Base-by-base conservation (phyloP, 495 filamentous ascomycete species). In the Tuber magnatum region DNA sequence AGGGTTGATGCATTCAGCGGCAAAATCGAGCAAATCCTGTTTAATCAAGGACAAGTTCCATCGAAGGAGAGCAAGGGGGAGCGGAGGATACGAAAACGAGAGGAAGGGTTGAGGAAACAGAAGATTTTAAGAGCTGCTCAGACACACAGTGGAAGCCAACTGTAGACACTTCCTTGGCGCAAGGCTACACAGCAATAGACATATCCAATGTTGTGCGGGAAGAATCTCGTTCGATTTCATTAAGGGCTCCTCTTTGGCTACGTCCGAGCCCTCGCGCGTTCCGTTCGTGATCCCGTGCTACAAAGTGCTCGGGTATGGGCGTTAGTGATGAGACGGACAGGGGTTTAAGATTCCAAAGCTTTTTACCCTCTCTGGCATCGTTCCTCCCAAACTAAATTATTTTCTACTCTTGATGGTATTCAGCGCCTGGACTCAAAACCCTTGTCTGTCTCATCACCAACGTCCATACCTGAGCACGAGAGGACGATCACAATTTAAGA, bases 1-100 rank as follows among this genome's bases (percentile, higher is more conserved):
- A 87, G 93, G 71, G 92, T 74, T 43, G 69, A 79, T 43, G 68
- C 28, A n/a, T 79, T 81, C 40, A 73, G 46, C 61, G 20, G n/a
- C 24, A 74, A 71, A 43, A 75, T 79, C 48, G 74, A 72, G 39
- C 68, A 71, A 71, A 48, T 35, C 42, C 42, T 81, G 41, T 81
- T 81, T 69, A 73, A 68, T 43, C 72, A 40, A 44, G 38, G 46
- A 12, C 8, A 74, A 73, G 18, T 61, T 38, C 41, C 42, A 70
- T 44, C 32, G 14, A 35, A 32, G 16, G 81, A 82, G 70, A 76
- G 78, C 68, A 78, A 82, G 68, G 75, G 68, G 38, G 71, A 68
- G 42, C 75, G 78, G 70, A 78, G 75, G 68, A 42, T 42, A 12
- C 73, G 80, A 28, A 82, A 82, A 44, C 75, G 78, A 61, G 75